Evolutionary conservation across 2,329 filamentous ascomycete genomes (phyloP).

Genomic region (Cryoendolithus antarcticus): DNA sequence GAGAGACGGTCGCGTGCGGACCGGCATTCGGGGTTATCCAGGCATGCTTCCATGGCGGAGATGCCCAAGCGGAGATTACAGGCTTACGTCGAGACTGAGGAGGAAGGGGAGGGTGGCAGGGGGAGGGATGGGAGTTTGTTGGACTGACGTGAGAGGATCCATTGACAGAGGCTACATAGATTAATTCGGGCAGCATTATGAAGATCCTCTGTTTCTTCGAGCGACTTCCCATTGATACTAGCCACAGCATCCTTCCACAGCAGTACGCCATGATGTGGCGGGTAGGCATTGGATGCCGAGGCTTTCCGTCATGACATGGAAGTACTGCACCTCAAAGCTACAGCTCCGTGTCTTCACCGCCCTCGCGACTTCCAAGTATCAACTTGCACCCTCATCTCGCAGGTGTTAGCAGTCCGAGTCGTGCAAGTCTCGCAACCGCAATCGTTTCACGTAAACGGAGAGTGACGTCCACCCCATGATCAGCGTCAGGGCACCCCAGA

Average conservation of each 20-base stretch:
- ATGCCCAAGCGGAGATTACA: background rate
- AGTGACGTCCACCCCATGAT: no score
- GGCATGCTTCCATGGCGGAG: constrained; percentile 6
- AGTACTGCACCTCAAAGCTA: no score
- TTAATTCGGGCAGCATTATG: background rate
- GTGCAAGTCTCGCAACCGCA: no score
- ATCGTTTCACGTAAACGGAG: no score
- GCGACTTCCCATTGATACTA: background rate
- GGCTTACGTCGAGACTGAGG: constrained; percentile 5
- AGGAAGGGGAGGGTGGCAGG: constrained; percentile 1
- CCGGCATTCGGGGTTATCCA: constrained; percentile 2
- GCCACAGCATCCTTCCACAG: no score
- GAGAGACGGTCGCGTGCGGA: background rate
- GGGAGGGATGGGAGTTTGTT: constrained; percentile 2
- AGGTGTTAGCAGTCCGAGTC: no score
- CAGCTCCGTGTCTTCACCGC: no score
- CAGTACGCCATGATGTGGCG: no score
- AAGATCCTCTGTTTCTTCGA: background rate
- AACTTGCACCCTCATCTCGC: no score
- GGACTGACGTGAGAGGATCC: background rate
- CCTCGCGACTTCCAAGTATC: no score
- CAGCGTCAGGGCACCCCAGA: no score
- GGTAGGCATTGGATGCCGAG: no score
- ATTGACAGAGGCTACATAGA: background rate
- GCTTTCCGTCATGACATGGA: constrained; percentile 1